Percentiles rank a stretch among this genome's conserved stretches.
Evolutionary conservation across 805 yeast species (phyloP).

Genomic region (Wickerhamiella spandovensis): DNA sequence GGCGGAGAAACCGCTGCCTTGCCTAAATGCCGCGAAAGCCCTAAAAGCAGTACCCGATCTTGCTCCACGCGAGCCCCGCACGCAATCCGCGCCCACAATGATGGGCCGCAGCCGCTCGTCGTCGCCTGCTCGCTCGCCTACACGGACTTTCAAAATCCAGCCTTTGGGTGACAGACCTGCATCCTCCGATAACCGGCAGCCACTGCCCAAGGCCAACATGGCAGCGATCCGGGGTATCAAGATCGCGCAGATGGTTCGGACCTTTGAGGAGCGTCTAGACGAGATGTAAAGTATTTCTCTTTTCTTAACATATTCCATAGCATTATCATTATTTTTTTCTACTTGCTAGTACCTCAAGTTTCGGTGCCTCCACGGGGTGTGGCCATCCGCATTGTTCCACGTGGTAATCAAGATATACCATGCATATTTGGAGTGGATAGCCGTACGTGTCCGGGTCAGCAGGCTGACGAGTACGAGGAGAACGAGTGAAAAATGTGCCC

Average conservation of each 20-base stretch:
- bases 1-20: neutral
- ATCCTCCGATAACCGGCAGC: neutral
- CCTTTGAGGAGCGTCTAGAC: conserved; percentile 1
- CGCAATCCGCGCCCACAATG: neutral
- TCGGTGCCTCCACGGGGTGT: no score
- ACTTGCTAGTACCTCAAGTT: no score
- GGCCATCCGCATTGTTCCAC: neutral
- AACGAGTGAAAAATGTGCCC: neutral
- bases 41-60: neutral
- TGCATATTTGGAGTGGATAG: neutral
- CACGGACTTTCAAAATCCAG: neutral
- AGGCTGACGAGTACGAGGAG: neutral
- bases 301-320: neutral
- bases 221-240: neutral
- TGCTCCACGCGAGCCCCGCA: neutral
- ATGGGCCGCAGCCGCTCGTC: neutral
- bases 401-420: neutral
- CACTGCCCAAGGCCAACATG: neutral
- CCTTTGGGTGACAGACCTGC: neutral
- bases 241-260: neutral
- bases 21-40: neutral
- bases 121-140: neutral
- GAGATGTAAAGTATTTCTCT: neutral
- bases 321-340: neutral
- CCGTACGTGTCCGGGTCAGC: neutral